These are phyloP conservation scores for Triticum aestivum DNA, from an alignment of 176 grass and related monocot genomes.

Conservation along the genomic window IWGSC_CS_RefSeq_v2.1 NC_057794.1:137610493-137610992, in stretches of 20 bases:
- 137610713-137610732: background rate
- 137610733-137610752: background rate
- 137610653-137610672: background rate
- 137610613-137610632: background rate
- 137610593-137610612: slow-evolving; percentile 1
- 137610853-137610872: background rate
- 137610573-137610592: background rate
- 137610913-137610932: background rate
- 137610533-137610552: background rate
- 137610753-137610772: background rate
- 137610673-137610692: background rate
- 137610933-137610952: background rate
- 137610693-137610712: background rate
- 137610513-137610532: slow-evolving; percentile 42
- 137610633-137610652: background rate
- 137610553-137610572: background rate
- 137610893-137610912: background rate
- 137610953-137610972: background rate
- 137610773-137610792: background rate
- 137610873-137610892: background rate
- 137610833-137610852: background rate
- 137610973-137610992: background rate
- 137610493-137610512: slow-evolving; percentile 65
- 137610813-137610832: background rate
- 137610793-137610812: background rate